Base-by-base conservation (phyloP, 1,284 basidiomycete genomes). In the Rhodotorula sp. region DNA sequence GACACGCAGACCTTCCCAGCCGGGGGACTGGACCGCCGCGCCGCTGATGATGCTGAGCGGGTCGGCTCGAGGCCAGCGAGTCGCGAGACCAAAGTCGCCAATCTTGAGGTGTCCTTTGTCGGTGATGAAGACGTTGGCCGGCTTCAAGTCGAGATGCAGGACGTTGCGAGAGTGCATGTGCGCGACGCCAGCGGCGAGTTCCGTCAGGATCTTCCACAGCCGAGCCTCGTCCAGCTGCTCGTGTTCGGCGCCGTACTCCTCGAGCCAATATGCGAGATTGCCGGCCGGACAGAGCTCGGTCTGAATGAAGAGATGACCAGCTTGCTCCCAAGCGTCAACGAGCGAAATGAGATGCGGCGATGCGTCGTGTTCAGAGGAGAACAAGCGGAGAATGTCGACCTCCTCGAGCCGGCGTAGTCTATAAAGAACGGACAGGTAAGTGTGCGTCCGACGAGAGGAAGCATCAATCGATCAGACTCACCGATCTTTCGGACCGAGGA, bases 61-160 rank as follows among this genome's bases (percentile, higher is more conserved):
- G 45, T 73, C 74, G 7, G 64, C 54, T 12, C 76, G 60, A 6
- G 79, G 78, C 78, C 78, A 79, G 20, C 78, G 62, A 24, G 75
- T 78, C 10, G 94, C 94, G 85, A 97, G 90, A n/a, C 96, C 96
- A 84, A 99, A 99, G 82, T 99, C 96, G 22, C 94, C 94, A 79
- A 99, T 95, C 84, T 95, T 96, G 82, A 99, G 90, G 42, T 91
- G 87, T 10, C 95, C 95, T 69, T 90, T 87, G 33, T 86, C 85
- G 5, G 93, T 94, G 76, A 99, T 86, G 79, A 99, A 93, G 67
- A 99, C 89, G 80, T 99, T 99, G 67, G 92, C 95, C 20, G 96
- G 96, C 83, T 99, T 99, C 77, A 99, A 84, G 82, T 99, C 96
- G 67, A 99, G 87, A 82, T 99, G 96, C 65, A 99, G 90, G 62